phyloP scores from a whole-genome alignment of 768 basidiomycete species.

The Naganishia vishniacii region DNA sequence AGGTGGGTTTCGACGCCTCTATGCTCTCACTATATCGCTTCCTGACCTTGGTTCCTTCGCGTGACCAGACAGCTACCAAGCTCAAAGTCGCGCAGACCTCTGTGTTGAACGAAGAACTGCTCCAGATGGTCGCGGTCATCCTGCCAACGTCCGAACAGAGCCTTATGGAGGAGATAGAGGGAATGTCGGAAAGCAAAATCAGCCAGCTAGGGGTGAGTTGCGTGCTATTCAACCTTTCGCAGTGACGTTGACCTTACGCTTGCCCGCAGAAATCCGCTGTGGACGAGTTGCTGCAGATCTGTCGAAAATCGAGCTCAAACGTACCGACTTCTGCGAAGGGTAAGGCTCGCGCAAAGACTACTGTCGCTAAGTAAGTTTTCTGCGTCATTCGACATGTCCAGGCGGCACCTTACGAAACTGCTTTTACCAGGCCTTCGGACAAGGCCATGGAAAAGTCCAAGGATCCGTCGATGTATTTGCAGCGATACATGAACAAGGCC shows the following conservation, averaged over 20 bases:
- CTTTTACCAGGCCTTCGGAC: too few relatives aligned
- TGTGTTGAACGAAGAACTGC: constrained; percentile 32
- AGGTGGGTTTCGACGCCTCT: too few relatives aligned
- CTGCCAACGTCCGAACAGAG: constrained; percentile 38
- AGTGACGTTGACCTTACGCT: background rate
- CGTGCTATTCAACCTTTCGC: background rate
- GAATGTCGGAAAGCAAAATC: constrained; percentile 37
- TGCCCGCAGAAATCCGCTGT: background rate
- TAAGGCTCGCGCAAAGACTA: background rate
- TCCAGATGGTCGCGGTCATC: constrained; percentile 40
- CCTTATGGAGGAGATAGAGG: constrained; percentile 29
- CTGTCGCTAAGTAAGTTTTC: background rate
- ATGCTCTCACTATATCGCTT: too few relatives aligned
- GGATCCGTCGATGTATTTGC: background rate
- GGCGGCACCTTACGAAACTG: background rate
- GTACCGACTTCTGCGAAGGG: background rate
- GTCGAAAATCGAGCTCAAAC: background rate
- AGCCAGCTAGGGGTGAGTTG: constrained; percentile 18
- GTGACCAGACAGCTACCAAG: constrained; percentile 26
- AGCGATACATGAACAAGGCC: background rate
- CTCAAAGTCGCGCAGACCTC: constrained; percentile 31
- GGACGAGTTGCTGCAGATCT: constrained; percentile 2
- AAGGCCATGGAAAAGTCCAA: background rate
- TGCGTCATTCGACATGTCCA: background rate
- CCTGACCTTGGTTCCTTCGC: background rate